Conservation (phyloP, 768 basidiomycete genomes). For the Termitomyces sp. region DNA sequence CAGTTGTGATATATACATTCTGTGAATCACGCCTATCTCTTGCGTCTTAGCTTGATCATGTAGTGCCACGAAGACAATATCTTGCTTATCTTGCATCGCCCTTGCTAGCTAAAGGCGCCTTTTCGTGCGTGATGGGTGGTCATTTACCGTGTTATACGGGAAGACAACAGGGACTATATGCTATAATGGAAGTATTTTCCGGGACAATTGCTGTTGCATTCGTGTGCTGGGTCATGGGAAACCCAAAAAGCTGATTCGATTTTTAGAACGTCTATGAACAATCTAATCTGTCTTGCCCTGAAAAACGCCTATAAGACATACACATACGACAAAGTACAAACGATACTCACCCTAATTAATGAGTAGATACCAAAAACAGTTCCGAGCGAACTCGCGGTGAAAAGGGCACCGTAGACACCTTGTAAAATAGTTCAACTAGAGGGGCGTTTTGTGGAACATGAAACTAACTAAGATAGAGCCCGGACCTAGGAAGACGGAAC, state of each 20-base stretch:
- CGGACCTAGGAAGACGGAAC: conserved; percentile 57
- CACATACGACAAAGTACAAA: neutral
- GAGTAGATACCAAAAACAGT: conserved; percentile 45
- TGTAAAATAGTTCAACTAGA: neutral
- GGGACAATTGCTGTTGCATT: neutral
- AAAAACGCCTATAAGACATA: neutral
- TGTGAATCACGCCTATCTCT: neutral
- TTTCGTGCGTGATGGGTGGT: neutral
- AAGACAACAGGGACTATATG: too few species aligned
- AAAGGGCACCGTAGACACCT: conserved; percentile 55
- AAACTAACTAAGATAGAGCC: conserved; percentile 56
- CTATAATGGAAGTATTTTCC: neutral
- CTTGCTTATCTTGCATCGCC: neutral
- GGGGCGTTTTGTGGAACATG: neutral
- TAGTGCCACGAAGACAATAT: neutral
- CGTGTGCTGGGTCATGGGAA: neutral
- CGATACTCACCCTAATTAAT: conserved; percentile 36
- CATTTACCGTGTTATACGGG: too few species aligned
- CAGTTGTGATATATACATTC: neutral
- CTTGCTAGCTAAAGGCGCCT: neutral
- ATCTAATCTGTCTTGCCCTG: conserved; percentile 17
- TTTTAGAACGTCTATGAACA: conserved; percentile 9
- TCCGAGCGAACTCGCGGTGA: conserved; percentile 48
- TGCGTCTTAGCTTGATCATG: neutral
- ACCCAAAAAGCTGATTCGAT: neutral